Evolutionary conservation across 2,329 filamentous ascomycete genomes (phyloP).

Genomic region (Cytospora chrysosperma): DNA sequence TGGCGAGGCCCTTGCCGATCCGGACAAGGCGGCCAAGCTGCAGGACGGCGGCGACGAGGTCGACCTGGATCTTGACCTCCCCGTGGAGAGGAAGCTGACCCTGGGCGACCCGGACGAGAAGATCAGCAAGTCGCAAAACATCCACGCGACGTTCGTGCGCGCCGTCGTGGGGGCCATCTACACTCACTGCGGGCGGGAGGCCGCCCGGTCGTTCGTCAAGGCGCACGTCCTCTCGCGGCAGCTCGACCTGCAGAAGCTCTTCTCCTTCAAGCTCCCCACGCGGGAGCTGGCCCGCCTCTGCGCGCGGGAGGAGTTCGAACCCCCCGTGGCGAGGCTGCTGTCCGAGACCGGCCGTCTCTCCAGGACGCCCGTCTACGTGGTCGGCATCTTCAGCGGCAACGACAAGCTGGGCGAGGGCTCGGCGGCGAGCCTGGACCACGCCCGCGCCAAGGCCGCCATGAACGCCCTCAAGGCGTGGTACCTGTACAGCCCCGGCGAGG

Average conservation of each 20-base stretch:
- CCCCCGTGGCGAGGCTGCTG: constrained; percentile 81
- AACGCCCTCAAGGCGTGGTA: constrained; percentile 93
- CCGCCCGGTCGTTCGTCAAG: constrained; percentile 79
- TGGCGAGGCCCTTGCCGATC: constrained; percentile 56
- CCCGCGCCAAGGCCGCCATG: constrained; percentile 76
- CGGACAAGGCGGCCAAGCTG: constrained; percentile 26
- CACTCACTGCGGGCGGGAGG: constrained; percentile 74
- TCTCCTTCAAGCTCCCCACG: constrained; percentile 80
- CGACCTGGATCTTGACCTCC: constrained; percentile 21
- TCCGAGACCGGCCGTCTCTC: constrained; percentile 87
- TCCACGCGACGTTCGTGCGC: constrained; percentile 69
- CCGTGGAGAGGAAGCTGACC: constrained; percentile 17
- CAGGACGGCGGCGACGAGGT: constrained; percentile 30
- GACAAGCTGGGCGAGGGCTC: constrained; percentile 93
- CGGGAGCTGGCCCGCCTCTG: constrained; percentile 82
- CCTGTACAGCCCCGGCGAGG: constrained; percentile 76
- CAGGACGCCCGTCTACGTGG: constrained; percentile 85
- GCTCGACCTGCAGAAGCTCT: constrained; percentile 73
- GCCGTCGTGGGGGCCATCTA: constrained; percentile 84
- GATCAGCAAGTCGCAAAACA: constrained; percentile 32
- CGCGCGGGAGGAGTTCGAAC: constrained; percentile 82
- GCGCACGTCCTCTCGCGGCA: constrained; percentile 80
- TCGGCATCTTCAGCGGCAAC: constrained; percentile 87
- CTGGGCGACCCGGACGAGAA: constrained; percentile 31
- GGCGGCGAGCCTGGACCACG: constrained; percentile 74